Conservation (phyloP, 2,329 filamentous ascomycete species). For the Coniella lustricola region DNA sequence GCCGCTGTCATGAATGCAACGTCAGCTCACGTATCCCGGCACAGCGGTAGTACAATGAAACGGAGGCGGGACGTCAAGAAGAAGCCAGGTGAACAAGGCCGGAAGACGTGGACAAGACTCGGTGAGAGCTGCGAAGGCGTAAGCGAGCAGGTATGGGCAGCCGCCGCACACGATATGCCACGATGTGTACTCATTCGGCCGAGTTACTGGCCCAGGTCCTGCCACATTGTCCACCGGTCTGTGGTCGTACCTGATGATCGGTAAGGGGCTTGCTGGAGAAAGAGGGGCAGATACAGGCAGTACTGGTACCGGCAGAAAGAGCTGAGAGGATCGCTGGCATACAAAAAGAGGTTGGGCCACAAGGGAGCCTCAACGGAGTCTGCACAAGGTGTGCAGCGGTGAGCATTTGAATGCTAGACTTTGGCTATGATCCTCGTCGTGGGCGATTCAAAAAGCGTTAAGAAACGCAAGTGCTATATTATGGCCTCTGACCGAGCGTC, state of each 20-base stretch:
- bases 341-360: neutral
- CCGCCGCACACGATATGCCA: slow-evolving; percentile 4
- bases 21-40: slow-evolving; percentile 10
- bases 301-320: slow-evolving; percentile 1
- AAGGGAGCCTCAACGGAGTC: neutral
- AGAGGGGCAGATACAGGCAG: slow-evolving; percentile 16
- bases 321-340: neutral
- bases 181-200: slow-evolving; percentile 8
- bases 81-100: slow-evolving; percentile 4
- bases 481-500: neutral
- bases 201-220: slow-evolving; percentile 5
- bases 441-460: neutral
- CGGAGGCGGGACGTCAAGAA: neutral
- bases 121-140: slow-evolving; percentile 10
- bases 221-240: slow-evolving; percentile 11
- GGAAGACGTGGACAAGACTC: slow-evolving; percentile 3
- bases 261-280: slow-evolving; percentile 8
- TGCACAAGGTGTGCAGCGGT: slow-evolving; percentile 7
- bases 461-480: slow-evolving; percentile 1
- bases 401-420: slow-evolving; percentile 5
- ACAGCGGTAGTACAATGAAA: slow-evolving; percentile 4
- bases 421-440: slow-evolving; percentile 1
- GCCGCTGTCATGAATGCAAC: slow-evolving; percentile 12
- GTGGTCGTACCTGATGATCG: slow-evolving; percentile 3
- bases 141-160: slow-evolving; percentile 11